These are phyloP conservation scores for Leishmania tarentolae DNA, from an alignment of 208 protist genomes.

Conservation along the genomic window DNA sequence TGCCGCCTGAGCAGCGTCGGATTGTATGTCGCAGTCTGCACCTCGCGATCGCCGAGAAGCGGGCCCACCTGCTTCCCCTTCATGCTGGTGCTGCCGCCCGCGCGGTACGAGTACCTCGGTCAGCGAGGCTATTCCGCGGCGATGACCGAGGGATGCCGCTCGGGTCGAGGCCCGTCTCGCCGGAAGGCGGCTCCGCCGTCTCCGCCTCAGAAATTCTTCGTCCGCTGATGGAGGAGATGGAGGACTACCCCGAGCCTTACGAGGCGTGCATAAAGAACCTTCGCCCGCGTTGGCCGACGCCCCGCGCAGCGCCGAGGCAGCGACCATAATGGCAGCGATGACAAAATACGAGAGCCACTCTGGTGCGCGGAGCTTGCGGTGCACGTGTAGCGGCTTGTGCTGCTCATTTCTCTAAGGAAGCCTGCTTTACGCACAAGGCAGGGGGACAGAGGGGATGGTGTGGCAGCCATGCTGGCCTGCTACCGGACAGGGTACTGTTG, in stretches of 20 bases:
- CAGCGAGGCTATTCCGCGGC: not conserved
- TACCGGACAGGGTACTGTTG: not conserved
- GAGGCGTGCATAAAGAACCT: conserved; percentile 31
- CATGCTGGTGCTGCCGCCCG: not conserved
- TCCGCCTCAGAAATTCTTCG: conserved; percentile 43
- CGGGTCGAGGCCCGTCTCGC: not conserved
- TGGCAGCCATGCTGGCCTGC: not conserved
- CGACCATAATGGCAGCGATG: not conserved
- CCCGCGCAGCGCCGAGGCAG: not conserved
- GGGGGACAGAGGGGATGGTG: not conserved
- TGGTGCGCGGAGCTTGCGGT: not conserved
- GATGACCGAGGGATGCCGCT: not conserved
- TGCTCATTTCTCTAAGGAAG: not conserved
- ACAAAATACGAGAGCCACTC: not conserved
- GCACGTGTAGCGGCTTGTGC: not conserved
- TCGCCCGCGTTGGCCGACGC: not conserved
- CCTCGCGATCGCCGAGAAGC: conserved; percentile 48
- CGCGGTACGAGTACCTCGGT: conserved; percentile 1
- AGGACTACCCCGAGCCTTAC: conserved; percentile 52
- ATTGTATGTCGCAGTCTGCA: conserved; percentile 48
- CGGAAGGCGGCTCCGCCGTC: not conserved
- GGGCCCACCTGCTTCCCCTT: conserved; percentile 29
- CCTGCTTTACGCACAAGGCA: not conserved
- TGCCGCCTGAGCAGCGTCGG: conserved; percentile 48
- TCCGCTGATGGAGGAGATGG: conserved; percentile 69